phyloP scores from a whole-genome alignment of 768 basidiomycete species.

The Neoboletus brunneissimus region DNA sequence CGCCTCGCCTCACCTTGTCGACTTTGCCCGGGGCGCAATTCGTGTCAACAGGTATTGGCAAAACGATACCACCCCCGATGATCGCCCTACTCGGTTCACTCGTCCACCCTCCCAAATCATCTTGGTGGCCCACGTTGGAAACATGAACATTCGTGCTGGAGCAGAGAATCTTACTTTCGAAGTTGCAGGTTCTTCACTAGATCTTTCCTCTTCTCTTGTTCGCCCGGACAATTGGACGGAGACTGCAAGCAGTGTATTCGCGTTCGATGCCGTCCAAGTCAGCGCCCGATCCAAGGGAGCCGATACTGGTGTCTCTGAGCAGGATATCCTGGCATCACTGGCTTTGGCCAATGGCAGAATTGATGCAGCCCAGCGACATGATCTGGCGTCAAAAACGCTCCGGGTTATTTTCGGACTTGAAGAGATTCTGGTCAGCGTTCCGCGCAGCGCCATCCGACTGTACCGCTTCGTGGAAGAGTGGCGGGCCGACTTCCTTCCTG shows the following conservation, averaged over 20 bases:
- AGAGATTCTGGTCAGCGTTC: constrained; percentile 56
- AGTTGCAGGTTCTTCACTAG: constrained; percentile 40
- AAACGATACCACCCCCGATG: background rate
- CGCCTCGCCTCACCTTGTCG: constrained; percentile 57
- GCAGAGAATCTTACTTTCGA: constrained; percentile 71
- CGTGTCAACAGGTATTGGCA: constrained; percentile 45
- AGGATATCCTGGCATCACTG: constrained; percentile 62
- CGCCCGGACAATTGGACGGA: constrained; percentile 24
- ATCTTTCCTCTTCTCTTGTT: constrained; percentile 21
- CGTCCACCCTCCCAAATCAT: constrained; percentile 31
- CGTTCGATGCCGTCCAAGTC: constrained; percentile 52
- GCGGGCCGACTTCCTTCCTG: constrained; percentile 76
- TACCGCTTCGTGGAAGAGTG: constrained; percentile 82
- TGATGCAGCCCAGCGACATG: constrained; percentile 47
- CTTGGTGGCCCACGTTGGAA: constrained; percentile 40
- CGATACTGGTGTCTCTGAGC: constrained; percentile 38
- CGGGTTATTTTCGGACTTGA: constrained; percentile 46
- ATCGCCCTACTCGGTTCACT: background rate
- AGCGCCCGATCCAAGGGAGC: constrained; percentile 54
- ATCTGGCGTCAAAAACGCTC: constrained; percentile 37
- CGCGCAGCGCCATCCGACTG: constrained; percentile 76
- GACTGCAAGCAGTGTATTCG: constrained; percentile 47
- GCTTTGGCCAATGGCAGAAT: constrained; percentile 45
- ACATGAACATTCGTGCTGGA: constrained; percentile 55
- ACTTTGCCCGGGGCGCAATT: constrained; percentile 54